Base-by-base conservation (phyloP, 2,329 filamentous ascomycete species). In the Aspergillus piperis region DNA sequence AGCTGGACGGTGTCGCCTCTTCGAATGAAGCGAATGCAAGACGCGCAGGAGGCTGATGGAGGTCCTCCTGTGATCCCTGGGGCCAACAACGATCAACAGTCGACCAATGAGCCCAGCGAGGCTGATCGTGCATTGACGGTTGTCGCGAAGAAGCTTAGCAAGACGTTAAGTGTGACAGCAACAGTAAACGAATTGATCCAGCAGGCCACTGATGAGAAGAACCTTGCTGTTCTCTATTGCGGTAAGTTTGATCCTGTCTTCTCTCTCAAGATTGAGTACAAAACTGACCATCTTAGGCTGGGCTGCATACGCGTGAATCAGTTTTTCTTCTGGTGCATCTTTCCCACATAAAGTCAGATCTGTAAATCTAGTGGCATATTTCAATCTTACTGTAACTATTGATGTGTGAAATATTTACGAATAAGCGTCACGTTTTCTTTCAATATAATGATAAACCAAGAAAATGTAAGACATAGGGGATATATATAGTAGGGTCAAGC, bases 181-280 rank as follows among this genome's bases (percentile, higher is more conserved):
- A 97, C 92, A 13, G 95, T 99, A 57, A 98, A 97, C 71, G 95
- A 99, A 73, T 78, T 99, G 64, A 99, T 99, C 65, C 95, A 97
- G 73, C 90, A 96, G 78, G 94, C 95, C 7, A 94, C 90, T 1
- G 95, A 99, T 76, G 93, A 96, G 79, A 86, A 86, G 66, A 97
- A 99, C 73, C 75, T 99, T 70, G 94, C 95, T 2, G 88, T 97
- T 44, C 78, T 99, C 68, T 99, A 94, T 80, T 89, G 88, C 70
- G 89, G 88, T 88, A 79, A 72, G 85, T 76, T 49, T 47, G 38
- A 36, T 21, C 15, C 3, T 5, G 19, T 25, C 21, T 21, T 23
- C 27, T 36, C 30, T n/a, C 32, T 15, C 8, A 11, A 44, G 11
- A 7, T 27, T 6, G 44, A 21, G 42, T 17, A 17, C 25, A 3